Evolutionary conservation across 2,329 filamentous ascomycete genomes (phyloP).

Genomic region (Aureobasidium mangrovei): DNA sequence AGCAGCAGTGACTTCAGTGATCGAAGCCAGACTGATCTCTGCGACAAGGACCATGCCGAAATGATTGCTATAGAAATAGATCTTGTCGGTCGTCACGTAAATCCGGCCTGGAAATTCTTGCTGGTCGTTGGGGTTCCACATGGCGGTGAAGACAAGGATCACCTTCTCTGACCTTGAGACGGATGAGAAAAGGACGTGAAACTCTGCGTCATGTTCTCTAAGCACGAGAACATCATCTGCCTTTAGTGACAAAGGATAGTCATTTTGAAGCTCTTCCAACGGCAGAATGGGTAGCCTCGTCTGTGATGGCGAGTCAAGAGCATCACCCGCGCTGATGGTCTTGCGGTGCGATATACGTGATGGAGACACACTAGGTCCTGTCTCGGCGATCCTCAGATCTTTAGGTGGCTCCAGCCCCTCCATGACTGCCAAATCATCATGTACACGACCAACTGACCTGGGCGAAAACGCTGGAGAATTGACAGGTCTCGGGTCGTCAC

Average conservation of each 20-base stretch:
- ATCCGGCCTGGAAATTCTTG: constrained; percentile 76
- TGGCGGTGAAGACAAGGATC: constrained; percentile 84
- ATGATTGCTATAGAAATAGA: constrained; percentile 96
- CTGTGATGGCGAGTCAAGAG: constrained; percentile 8
- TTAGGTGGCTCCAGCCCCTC: constrained; percentile 19
- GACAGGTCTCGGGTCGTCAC: constrained; percentile 38
- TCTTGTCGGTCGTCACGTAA: constrained; percentile 75
- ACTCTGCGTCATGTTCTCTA: constrained; percentile 78
- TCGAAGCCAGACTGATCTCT: constrained; percentile 61
- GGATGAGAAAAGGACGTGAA: constrained; percentile 80
- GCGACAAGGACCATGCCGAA: constrained; percentile 84
- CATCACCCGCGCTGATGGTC: constrained; percentile 37
- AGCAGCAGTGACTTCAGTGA: constrained; percentile 82
- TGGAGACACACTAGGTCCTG: constrained; percentile 16
- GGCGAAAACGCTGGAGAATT: constrained; percentile 15
- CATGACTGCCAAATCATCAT: constrained; percentile 26
- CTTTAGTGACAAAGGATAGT: constrained; percentile 76
- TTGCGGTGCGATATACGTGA: constrained; percentile 39
- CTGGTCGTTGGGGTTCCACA: constrained; percentile 70
- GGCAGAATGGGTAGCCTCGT: constrained; percentile 7
- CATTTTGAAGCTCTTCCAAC: constrained; percentile 54
- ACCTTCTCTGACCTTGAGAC: constrained; percentile 70
- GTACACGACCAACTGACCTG: constrained; percentile 16
- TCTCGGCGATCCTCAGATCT: constrained; percentile 15
- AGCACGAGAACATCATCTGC: constrained; percentile 67